Base-by-base conservation (phyloP, 2,329 filamentous ascomycete species). In the Pseudonectria foliicola region DNA sequence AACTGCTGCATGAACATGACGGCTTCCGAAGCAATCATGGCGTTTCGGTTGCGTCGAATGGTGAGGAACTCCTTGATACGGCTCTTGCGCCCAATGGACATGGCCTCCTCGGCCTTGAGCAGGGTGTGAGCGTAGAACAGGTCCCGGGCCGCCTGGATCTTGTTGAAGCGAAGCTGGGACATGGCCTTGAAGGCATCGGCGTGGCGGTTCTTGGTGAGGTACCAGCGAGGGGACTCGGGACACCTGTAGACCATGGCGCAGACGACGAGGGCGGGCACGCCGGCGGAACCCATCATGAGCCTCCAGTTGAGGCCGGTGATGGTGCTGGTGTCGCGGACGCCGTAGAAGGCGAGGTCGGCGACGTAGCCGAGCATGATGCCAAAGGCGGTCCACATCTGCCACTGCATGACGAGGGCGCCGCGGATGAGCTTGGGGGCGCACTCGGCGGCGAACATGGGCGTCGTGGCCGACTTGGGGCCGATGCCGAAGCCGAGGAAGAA, bases 341-440 rank as follows among this genome's bases (percentile, higher is more conserved):
- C 61, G 44, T 71, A 43, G 69, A 73, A 38, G 63, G 71, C 44
- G 70, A 67, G 46, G 70, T 71, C 69, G 30, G 62, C 68, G 21
- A 60, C 63, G 50, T 67, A 73, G n/a, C 73, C 73, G 7, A 68
- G 46, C 62, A 75, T 67, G 40, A 76, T 75, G 4, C 71, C 68
- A 31, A 74, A 73, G 1, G 66, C 66, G 0, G 64, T 69, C 64
- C 65, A 68, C 57, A 68, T 60, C 33, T 57, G 69, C 82, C 83
- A 88, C 44, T 77, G 78, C 83, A 89, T 89, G 42, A 87, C 82
- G 5, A 89, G 65, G 11, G 79, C 82, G 44, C 82, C 81, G 44
- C 82, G 73, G 33, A 85, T 76, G 4, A 64, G 53, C 3, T 80
- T 74, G 0, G 82, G 82, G 0, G 76, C 70, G 30, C 75, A 82